Evolutionary conservation across 495 filamentous ascomycete species (phyloP), one percentile per base, ranked within the genome.

Genomic region (Endocarpon pusillum): DNA sequence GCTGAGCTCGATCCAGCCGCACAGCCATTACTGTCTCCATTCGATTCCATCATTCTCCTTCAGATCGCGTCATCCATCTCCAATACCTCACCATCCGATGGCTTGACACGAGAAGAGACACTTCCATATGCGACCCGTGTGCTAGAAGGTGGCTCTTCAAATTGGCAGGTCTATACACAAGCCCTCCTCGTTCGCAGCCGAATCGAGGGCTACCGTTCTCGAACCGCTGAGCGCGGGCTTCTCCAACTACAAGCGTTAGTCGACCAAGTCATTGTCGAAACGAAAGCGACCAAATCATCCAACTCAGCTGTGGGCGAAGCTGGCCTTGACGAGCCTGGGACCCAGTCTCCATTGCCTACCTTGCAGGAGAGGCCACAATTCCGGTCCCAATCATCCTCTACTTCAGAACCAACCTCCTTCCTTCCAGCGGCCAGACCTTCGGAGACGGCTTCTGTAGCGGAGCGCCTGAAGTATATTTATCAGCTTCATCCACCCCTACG

Each of bases 161-260:
- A 96, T 53, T 99, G 89, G 89, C 91, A 96, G 53, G 75, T 94
- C 15, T 96, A 99, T 49, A 94, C 89, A 0, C 82, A 94, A 46
- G 89, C 81, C 1, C 57, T 99, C 3, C 59, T 96, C 2, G 74
- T 94, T 3, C 70, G 89, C 27, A 87, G 81, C 47, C 66, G 89
- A 3, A 82, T 94, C 38, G 89, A 99, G 53, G 72, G 81, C 0
- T 81, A 85, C 49, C 69, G 67, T 37, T 79, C 83, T 20, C 65
- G 89, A 28, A 96, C 89, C 0, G 63, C 84, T 4, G 91, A 99
- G 48, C 62, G 89, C 37, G 75, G 85, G 5, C 73, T 99, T 2
- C 60, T 99, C 3, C 89, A 99, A 55, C 71, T 99, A 46, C 89
- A 99, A 58, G 86, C 85, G 2, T 67, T 99, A 9, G 86, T 94